phyloP scores from a whole-genome alignment of 2,329 filamentous ascomycete genomes.

The Talaromyces rugulosus region DNA sequence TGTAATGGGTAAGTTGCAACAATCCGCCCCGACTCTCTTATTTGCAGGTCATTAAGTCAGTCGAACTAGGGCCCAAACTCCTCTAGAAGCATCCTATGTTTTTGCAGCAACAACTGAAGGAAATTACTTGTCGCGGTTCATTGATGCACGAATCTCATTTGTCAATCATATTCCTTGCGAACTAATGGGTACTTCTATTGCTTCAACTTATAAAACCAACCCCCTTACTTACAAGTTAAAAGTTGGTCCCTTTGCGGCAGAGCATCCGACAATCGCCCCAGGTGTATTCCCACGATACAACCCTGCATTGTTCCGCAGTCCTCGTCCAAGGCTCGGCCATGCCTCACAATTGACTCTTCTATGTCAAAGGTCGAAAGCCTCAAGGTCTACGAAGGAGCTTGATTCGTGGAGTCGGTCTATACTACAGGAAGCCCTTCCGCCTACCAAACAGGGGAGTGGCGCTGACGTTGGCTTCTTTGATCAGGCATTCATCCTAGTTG shows the following conservation, averaged over 20 bases:
- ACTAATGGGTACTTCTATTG: constrained; percentile 40
- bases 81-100: constrained; percentile 48
- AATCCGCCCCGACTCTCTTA: rapidly evolving
- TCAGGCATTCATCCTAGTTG: constrained; percentile 25
- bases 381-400: neutral
- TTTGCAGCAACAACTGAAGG: constrained; percentile 48
- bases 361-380: neutral
- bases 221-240: neutral
- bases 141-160: constrained; percentile 48
- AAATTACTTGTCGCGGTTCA: constrained; percentile 59
- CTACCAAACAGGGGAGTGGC: constrained; percentile 22
- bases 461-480: constrained; percentile 46
- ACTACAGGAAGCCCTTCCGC: neutral
- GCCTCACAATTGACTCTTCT: neutral
- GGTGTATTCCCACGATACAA: constrained; percentile 37
- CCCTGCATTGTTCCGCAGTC: constrained; percentile 40
- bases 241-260: constrained; percentile 1
- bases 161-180: constrained; percentile 56
- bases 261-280: constrained; percentile 33
- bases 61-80: constrained; percentile 13
- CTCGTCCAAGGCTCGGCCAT: constrained; percentile 38
- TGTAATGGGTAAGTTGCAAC: constrained; percentile 27
- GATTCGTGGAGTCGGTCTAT: neutral
- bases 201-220: neutral
- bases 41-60: neutral